Base-by-base conservation (phyloP, 2,329 filamentous ascomycete genomes). In the Trichophyton rubrum region DNA sequence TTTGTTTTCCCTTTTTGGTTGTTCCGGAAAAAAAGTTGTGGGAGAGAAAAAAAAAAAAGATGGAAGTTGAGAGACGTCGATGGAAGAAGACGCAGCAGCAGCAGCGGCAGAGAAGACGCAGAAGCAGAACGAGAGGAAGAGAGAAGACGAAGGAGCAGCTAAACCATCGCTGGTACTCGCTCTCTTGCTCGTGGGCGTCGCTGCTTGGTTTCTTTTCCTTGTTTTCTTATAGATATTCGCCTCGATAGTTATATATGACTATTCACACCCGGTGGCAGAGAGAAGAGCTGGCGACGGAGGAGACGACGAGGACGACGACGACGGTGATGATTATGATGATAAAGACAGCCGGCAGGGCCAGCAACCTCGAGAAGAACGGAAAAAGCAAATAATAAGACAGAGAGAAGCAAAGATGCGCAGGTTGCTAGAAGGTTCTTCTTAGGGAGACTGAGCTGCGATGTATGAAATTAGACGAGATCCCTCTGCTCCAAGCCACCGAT, bases 321-420 rank as follows among this genome's bases (percentile, higher is more conserved):
- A 20, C 2, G 13, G 2, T 3, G 33, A 41, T 8, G 20, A 47
- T 8, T 6, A 47, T 20, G n/a, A 17, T 22, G 43, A 47, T 17
- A 13, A 47, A 40, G 38, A 38, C 58, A 30, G 40, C 58, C 22
- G 47, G 43, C 20, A 45, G 22, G 47, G 57, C 17, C 24, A 27
- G 38, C 51, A 33, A 41, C 15, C 27, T 51, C 40, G 43, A 35
- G 43, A 45, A 59, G 24, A 59, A 61, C n/a, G 63, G 59, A 49
- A 62, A 62, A 59, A 57, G 17, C n/a, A 51, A 51, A 51, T 9
- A 51, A n/a, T 5, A 17, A 43, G 40, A 43, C n/a, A 43, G n/a
- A 27, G 13, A 51, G 9, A 51, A 27, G 33, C 17, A 55, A 35
- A 55, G 17, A 55, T 17, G 27, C 13, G 30, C 33, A 38, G 20